Base-by-base conservation (phyloP, 176 grass and related monocot genomes). In the Oryza australiensis region DNA sequence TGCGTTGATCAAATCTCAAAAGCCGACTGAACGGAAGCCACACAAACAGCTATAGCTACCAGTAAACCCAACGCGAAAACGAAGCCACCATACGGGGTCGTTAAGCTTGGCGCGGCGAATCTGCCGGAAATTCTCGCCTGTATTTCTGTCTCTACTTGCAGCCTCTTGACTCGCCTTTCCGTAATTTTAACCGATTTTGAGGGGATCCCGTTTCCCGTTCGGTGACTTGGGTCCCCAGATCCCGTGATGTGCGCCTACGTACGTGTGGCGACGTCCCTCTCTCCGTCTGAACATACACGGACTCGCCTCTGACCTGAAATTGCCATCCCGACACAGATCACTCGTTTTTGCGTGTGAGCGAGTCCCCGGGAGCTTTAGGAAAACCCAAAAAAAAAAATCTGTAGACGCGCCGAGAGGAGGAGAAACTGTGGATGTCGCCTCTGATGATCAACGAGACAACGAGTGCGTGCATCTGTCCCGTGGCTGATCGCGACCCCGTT, bases 401-500 rank as follows among this genome's bases (percentile, higher is more conserved):
- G 5, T 23, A 35, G 26, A 29, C 23, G 8, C 20, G 66, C 32
- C 32, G 33, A 71, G 48, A 71, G 33, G 29, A 81, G 60, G 32
- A 71, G 32, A 29, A 20, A 55, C 49, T 55, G 49, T 55, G 49
- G 18, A 55, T 18, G 49, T 22, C 46, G 48, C 45, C 55, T 13
- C 51, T 26, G 42, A 75, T 75, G 35, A 37, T 37, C 63, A 45
- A 55, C 49, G 18, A 55, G 49, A 68, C 48, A 26, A 55, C 6
- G 49, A 55, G 49, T 55, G 49, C 5, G 42, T 64, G 63, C 71
- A 11, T 67, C 76, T 23, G 18, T 5, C 55, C 46, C 55, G 28
- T 38, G 55, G 20, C 13, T 30, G 86, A 88, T 41, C 72, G 63
- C 27, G 81, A 84, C 69, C 23, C 70, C 76, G 70, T 84, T 79